phyloP scores from a whole-genome alignment of 2,329 filamentous ascomycete species.

The Aspergillus ustus region DNA sequence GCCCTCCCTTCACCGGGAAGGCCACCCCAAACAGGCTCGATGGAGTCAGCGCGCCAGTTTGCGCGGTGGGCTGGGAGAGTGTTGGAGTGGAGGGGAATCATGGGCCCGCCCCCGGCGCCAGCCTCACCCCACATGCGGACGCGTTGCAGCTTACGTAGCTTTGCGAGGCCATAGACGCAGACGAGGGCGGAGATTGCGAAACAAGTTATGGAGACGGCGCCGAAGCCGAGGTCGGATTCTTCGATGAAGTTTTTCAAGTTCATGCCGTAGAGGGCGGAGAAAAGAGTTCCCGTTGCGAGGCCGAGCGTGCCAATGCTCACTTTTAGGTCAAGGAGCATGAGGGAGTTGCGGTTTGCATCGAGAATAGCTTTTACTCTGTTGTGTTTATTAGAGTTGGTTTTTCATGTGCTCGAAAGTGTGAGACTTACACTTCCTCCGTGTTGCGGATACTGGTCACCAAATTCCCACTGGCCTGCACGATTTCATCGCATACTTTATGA shows the following conservation, averaged over 20 bases:
- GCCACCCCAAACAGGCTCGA: conserved; percentile 46
- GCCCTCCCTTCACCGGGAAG: conserved; percentile 44
- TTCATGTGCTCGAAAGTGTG: not conserved
- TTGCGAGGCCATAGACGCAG: conserved; percentile 80
- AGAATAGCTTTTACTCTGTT: conserved; percentile 89
- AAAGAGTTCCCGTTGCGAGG: conserved; percentile 91
- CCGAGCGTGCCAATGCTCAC: conserved; percentile 94
- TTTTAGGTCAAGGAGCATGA: conserved; percentile 96
- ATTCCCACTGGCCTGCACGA: conserved; percentile 92
- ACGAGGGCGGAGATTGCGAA: conserved; percentile 75
- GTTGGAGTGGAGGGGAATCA: conserved; percentile 33
- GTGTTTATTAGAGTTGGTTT: conserved; percentile 23
- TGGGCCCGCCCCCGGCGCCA: conserved; percentile 41
- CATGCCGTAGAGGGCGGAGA: conserved; percentile 99
- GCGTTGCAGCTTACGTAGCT: conserved; percentile 82
- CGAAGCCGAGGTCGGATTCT: conserved; percentile 86
- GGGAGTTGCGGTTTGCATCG: conserved; percentile 95
- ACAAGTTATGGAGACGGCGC: conserved; percentile 72
- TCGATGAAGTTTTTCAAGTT: conserved; percentile 99
- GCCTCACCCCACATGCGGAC: conserved; percentile 80
- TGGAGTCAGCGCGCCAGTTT: conserved; percentile 51
- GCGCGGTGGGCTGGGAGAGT: conserved; percentile 31
- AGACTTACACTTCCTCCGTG: conserved; percentile 90
- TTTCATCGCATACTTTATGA: conserved; percentile 96
- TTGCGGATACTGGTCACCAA: conserved; percentile 93